Evolutionary conservation across 1,139 yeast species (phyloP).

Genomic region (Pichia sp.): DNA sequence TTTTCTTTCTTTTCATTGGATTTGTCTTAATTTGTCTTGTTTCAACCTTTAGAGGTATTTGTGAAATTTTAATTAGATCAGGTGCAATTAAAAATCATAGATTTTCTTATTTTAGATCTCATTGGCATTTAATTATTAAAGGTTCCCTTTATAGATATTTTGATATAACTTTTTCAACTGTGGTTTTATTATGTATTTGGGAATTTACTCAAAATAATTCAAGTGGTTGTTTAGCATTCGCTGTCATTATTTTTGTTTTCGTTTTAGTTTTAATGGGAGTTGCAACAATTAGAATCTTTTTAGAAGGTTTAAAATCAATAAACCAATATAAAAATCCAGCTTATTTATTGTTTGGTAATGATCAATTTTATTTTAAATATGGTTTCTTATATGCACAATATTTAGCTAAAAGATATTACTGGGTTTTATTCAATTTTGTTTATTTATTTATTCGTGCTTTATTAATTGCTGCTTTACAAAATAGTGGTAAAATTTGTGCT

Average conservation of each 20-base stretch:
- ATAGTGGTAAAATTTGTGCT: slow-evolving; percentile 74
- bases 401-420: slow-evolving; percentile 83
- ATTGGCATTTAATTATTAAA: slow-evolving; percentile 76
- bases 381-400: slow-evolving; percentile 92
- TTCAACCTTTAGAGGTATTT: slow-evolving; percentile 63
- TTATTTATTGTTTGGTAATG: slow-evolving; percentile 81
- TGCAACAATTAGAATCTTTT: slow-evolving; percentile 67
- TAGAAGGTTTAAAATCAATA: slow-evolving; percentile 67
- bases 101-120: slow-evolving; percentile 71
- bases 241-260: slow-evolving; percentile 51
- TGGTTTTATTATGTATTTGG: slow-evolving; percentile 81
- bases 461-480: slow-evolving; percentile 81
- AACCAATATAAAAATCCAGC: slow-evolving; percentile 86
- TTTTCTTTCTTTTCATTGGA: slow-evolving; percentile 74
- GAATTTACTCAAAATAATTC: slow-evolving; percentile 81
- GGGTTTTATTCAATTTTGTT: slow-evolving; percentile 56
- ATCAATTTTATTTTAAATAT: slow-evolving; percentile 71
- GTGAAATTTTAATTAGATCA: slow-evolving; percentile 63
- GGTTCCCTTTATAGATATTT: slow-evolving; percentile 84
- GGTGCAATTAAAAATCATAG: slow-evolving; percentile 57
- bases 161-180: slow-evolving; percentile 78
- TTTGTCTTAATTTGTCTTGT: slow-evolving; percentile 62
- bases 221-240: slow-evolving; percentile 74
- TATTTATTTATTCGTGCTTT: slow-evolving; percentile 72
- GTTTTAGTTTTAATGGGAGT: slow-evolving; percentile 56